Evolutionary conservation across 306 rosid genomes (phyloP).

Genomic region (Corylus heterophylla): DNA sequence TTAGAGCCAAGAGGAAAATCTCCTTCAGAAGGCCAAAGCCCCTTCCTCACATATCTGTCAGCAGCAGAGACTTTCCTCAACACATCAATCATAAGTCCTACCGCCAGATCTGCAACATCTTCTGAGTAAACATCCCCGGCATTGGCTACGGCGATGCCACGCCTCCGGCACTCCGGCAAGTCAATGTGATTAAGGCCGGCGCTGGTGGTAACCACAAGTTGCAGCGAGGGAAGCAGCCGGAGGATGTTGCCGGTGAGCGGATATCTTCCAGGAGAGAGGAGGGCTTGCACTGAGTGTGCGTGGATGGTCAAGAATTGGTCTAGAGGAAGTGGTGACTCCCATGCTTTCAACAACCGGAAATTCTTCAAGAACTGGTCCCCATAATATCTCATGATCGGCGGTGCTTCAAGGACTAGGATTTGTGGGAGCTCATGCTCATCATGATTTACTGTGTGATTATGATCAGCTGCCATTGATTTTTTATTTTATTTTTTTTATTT

Average conservation of each 20-base stretch:
- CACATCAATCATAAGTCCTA: slow-evolving; percentile 53
- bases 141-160: slow-evolving; percentile 41
- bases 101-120: slow-evolving; percentile 55
- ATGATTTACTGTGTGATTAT: slow-evolving; percentile 9
- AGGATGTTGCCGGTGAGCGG: slow-evolving; percentile 22
- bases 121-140: slow-evolving; percentile 36
- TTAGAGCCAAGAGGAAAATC: slow-evolving; percentile 41
- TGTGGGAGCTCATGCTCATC: slow-evolving; percentile 12
- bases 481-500: no score
- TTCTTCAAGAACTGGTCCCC: slow-evolving; percentile 28
- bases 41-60: slow-evolving; percentile 32
- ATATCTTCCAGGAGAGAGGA: slow-evolving; percentile 14
- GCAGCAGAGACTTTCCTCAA: slow-evolving; percentile 33
- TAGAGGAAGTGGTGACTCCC: slow-evolving; percentile 31
- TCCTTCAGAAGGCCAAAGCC: slow-evolving; percentile 11
- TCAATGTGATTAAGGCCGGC: slow-evolving; percentile 49
- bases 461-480: slow-evolving; percentile 6
- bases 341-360: slow-evolving; percentile 32
- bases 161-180: slow-evolving; percentile 45
- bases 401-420: slow-evolving; percentile 41
- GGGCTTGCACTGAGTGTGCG: slow-evolving; percentile 31
- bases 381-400: neutral
- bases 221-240: slow-evolving; percentile 39
- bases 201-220: slow-evolving; percentile 36
- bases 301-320: slow-evolving; percentile 24